phyloP scores from a whole-genome alignment of 2,329 filamentous ascomycete species.

The Clonostachys sp. region DNA sequence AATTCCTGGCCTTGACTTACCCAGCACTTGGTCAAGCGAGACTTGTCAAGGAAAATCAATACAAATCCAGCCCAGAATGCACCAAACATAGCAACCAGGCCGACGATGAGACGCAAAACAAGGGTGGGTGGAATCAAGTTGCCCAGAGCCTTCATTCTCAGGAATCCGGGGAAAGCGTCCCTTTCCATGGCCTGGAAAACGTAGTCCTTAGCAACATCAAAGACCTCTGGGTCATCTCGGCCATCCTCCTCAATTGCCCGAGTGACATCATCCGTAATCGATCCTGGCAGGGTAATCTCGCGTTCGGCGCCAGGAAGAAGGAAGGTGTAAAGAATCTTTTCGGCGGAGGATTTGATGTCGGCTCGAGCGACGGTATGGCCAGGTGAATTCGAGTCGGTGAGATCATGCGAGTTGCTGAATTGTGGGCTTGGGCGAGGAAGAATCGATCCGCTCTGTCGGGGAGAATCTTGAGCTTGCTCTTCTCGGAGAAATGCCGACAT shows the following conservation, averaged over 20 bases:
- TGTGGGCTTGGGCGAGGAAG: constrained; percentile 43
- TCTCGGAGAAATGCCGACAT: constrained; percentile 86
- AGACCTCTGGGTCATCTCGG: constrained; percentile 93
- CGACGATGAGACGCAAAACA: constrained; percentile 78
- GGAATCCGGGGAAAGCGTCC: constrained; percentile 96
- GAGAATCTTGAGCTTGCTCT: constrained; percentile 52
- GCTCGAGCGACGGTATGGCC: constrained; percentile 79
- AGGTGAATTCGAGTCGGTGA: constrained; percentile 76
- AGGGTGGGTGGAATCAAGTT: constrained; percentile 92
- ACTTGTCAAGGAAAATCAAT: constrained; percentile 83
- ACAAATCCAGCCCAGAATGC: constrained; percentile 93
- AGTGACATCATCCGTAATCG: constrained; percentile 82
- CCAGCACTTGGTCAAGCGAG: constrained; percentile 74
- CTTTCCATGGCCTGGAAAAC: constrained; percentile 99
- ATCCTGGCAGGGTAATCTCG: constrained; percentile 88
- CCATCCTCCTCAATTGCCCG: constrained; percentile 84
- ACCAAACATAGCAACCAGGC: constrained; percentile 77
- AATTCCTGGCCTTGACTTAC: constrained; percentile 45
- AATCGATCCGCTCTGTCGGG: constrained; percentile 38
- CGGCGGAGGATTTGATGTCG: constrained; percentile 88
- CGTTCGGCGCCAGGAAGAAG: constrained; percentile 91
- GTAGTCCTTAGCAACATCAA: constrained; percentile 96
- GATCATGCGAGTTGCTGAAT: constrained; percentile 56
- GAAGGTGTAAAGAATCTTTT: constrained; percentile 99
- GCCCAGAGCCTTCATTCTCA: constrained; percentile 90